These are phyloP conservation scores for Annulohypoxylon stygium DNA, from an alignment of 495 filamentous ascomycete species.

Conservation along the genomic window DNA sequence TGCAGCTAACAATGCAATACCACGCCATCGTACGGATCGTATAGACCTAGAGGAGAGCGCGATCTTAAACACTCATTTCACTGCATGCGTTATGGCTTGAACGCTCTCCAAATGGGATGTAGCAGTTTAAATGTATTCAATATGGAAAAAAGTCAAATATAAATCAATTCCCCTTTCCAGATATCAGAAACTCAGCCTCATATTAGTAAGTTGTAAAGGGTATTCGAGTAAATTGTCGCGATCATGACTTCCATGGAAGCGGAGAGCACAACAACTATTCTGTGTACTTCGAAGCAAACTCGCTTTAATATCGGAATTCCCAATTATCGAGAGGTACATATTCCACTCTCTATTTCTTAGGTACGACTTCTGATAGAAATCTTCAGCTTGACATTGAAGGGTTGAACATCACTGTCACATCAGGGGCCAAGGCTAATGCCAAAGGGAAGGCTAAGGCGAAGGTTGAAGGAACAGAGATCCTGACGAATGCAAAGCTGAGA, in stretches of 20 bases:
- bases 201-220: neutral
- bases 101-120: neutral
- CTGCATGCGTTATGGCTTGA: conserved; percentile 15
- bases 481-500: conserved; percentile 74
- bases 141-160: conserved; percentile 15
- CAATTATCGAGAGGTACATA: conserved; percentile 64
- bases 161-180: neutral
- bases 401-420: conserved; percentile 71
- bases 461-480: conserved; percentile 72
- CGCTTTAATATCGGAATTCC: conserved; percentile 68
- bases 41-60: neutral
- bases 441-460: conserved; percentile 66
- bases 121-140: neutral
- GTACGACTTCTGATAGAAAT: conserved; percentile 11
- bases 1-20: conserved; percentile 31
- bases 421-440: conserved; percentile 48
- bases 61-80: neutral
- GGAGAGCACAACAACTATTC: conserved; percentile 63
- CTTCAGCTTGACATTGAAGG: conserved; percentile 75
- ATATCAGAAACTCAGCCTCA: neutral
- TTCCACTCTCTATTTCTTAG: neutral
- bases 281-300: conserved; percentile 69
- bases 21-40: conserved; percentile 23
- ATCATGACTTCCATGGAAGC: conserved; percentile 62
- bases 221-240: neutral